Evolutionary conservation across 2,329 filamentous ascomycete genomes (phyloP).

Genomic region (Cadophora luteo-olivacea): DNA sequence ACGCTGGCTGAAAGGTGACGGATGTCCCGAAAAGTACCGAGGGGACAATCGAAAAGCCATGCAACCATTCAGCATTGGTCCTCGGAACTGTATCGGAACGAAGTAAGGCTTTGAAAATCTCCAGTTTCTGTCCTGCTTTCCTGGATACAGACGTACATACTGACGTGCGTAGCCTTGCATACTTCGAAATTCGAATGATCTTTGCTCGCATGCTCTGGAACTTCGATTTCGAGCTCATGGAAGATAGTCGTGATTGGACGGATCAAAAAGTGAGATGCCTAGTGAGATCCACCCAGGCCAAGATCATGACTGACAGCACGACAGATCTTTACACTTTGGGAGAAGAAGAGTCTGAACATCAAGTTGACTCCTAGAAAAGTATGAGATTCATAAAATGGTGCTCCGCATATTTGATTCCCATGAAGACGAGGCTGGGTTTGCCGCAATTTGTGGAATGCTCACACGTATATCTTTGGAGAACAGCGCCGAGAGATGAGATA

Average conservation of each 20-base stretch:
- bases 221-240: not conserved
- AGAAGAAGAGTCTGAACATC: not conserved
- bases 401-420: not conserved
- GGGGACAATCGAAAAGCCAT: not conserved
- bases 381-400: not conserved
- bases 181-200: not conserved
- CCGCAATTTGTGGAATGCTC: too few relatives aligned
- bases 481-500: too few relatives aligned
- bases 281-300: not conserved
- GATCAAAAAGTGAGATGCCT: not conserved
- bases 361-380: not conserved
- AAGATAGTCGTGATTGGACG: not conserved
- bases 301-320: not conserved
- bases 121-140: not conserved
- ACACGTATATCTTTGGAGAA: too few relatives aligned
- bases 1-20: not conserved
- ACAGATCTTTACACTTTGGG: not conserved
- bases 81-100: not conserved
- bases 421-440: not conserved
- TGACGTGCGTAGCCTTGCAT: not conserved
- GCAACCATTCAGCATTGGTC: not conserved
- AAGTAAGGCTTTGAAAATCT: not conserved
- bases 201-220: not conserved
- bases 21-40: not conserved
- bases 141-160: not conserved